Percentiles rank a stretch among this genome's conserved stretches.
Conservation (phyloP, 108 stramenopile genomes). For the Parmales sp. region DNA sequence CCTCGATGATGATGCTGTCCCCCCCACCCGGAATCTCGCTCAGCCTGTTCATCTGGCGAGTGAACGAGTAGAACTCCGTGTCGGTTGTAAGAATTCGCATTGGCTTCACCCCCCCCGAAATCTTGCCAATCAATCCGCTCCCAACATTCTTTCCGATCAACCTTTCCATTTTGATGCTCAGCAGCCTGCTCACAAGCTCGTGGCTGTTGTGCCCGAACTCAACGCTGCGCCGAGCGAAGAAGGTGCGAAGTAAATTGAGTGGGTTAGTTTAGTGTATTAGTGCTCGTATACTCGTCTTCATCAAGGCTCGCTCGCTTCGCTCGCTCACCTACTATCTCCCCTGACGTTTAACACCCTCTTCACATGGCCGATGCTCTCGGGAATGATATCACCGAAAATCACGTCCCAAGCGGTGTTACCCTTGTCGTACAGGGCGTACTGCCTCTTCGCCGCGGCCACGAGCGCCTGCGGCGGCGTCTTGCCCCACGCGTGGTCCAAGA, state of each 20-base stretch:
- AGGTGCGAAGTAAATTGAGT: too few species aligned
- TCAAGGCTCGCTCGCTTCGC: too few species aligned
- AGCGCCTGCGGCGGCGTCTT: conserved; percentile 16
- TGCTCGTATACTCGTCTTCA: too few species aligned
- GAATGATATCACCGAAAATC: conserved; percentile 18
- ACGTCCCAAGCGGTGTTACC: conserved; percentile 19
- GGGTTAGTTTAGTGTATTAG: too few species aligned
- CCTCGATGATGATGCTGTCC: neutral
- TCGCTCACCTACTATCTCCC: too few species aligned
- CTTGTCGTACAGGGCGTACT: conserved; percentile 13
- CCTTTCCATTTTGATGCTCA: conserved; percentile 13
- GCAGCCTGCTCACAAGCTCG: conserved; percentile 17
- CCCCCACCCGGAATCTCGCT: neutral
- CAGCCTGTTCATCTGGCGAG: conserved; percentile 22
- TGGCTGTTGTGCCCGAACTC: conserved; percentile 24
- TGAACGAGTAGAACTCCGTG: conserved; percentile 21
- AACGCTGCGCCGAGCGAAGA: neutral
- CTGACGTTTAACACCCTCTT: neutral
- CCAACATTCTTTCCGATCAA: too few species aligned
- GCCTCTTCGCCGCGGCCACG: conserved; percentile 10
- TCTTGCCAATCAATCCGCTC: neutral
- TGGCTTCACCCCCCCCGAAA: conserved; percentile 7
- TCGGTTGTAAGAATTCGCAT: conserved; percentile 13
- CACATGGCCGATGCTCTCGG: conserved; percentile 12
- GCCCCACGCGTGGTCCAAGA: conserved; percentile 25